phyloP scores from a whole-genome alignment of 2,329 filamentous ascomycete species.

The Nothophoma quercina region DNA sequence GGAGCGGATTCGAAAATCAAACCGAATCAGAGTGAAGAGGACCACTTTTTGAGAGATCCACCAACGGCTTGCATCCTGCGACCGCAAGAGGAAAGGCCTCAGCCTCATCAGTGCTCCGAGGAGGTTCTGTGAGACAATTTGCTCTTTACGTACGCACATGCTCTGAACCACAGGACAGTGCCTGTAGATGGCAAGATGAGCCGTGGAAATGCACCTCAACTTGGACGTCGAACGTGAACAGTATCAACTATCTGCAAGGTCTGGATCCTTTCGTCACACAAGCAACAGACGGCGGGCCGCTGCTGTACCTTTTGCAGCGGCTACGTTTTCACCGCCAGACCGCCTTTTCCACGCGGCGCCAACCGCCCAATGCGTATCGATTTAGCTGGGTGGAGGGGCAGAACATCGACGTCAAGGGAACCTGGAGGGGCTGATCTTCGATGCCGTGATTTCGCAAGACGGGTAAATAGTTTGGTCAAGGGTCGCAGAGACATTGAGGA shows the following conservation, averaged over 20 bases:
- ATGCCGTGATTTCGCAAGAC: constrained; percentile 13
- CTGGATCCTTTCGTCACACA: constrained; percentile 30
- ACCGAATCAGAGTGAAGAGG: constrained; percentile 30
- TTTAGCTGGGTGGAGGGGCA: constrained; percentile 37
- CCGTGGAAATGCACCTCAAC: neutral
- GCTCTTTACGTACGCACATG: neutral
- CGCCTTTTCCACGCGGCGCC: constrained; percentile 44
- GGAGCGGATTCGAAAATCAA: constrained; percentile 20
- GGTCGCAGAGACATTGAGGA: constrained; percentile 22
- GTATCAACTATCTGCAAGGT: constrained; percentile 22
- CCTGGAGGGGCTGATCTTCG: constrained; percentile 28
- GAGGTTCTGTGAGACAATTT: neutral
- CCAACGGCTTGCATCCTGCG: constrained; percentile 32
- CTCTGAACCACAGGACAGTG: neutral
- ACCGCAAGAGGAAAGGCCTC: constrained; percentile 5
- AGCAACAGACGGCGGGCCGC: constrained; percentile 31
- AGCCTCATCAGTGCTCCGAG: constrained; percentile 13
- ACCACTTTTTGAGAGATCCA: constrained; percentile 26
- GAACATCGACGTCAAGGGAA: constrained; percentile 36
- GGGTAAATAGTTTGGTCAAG: constrained; percentile 11
- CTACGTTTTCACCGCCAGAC: constrained; percentile 44
- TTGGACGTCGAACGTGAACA: constrained; percentile 10
- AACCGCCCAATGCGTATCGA: constrained; percentile 40
- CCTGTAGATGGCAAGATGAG: neutral
- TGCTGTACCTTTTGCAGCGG: constrained; percentile 36